These are phyloP conservation scores for Nicotiana undulata DNA, from an alignment of 257 asterid genomes.

Conservation along the genomic window DNA sequence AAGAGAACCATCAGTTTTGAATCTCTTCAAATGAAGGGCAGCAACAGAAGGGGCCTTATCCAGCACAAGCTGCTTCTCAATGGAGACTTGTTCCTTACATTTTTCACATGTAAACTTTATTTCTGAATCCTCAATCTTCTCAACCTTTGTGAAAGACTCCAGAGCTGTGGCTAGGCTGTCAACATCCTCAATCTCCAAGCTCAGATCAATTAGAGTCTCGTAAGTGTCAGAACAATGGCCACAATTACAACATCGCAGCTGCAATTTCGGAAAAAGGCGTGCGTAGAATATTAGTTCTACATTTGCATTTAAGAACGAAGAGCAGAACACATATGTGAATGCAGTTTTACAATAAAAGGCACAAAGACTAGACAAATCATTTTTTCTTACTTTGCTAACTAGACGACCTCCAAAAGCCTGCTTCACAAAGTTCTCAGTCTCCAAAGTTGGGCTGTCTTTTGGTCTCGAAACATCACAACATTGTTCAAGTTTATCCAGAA, in stretches of 20 bases:
- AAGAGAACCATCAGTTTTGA: conserved; percentile 62
- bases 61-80: conserved; percentile 74
- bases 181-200: conserved; percentile 84
- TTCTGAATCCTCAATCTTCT: conserved; percentile 70
- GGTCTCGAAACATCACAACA: conserved; percentile 21
- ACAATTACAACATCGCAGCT: conserved; percentile 83
- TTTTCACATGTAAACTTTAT: conserved; percentile 73
- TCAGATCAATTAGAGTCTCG: conserved; percentile 74
- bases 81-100: conserved; percentile 67
- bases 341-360: neutral
- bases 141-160: conserved; percentile 84
- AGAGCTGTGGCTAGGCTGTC: conserved; percentile 51
- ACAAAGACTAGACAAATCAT: neutral
- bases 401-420: conserved; percentile 82
- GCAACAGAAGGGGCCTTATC: conserved; percentile 67
- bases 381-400: conserved; percentile 60
- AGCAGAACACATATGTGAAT: neutral
- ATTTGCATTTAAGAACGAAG: neutral
- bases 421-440: conserved; percentile 49
- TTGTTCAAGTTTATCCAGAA: conserved; percentile 72
- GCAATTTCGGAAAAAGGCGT: conserved; percentile 24
- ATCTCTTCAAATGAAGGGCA: conserved; percentile 83
- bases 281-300: neutral
- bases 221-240: conserved; percentile 75
- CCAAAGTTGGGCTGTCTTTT: conserved; percentile 13